These are phyloP conservation scores for Scheffersomyces illinoinensis DNA, from an alignment of 1,139 yeast genomes.

Conservation along the genomic window DNA sequence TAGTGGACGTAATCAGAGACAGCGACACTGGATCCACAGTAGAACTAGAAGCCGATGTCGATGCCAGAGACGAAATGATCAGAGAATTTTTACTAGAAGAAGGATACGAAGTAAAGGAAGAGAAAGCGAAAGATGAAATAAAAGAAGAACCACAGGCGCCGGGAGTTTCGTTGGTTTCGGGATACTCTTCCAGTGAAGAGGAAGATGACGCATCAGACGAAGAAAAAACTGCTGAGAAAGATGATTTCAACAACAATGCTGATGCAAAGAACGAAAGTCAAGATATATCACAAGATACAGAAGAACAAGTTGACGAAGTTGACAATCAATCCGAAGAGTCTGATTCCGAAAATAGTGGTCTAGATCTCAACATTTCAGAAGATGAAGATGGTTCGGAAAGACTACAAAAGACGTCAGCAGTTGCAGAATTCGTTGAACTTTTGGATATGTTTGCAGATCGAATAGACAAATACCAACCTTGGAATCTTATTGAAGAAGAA, in stretches of 20 bases:
- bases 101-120: slow-evolving; percentile 12
- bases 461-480: slow-evolving; percentile 38
- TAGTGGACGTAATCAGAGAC: slow-evolving; percentile 1
- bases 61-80: slow-evolving; percentile 14
- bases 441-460: slow-evolving; percentile 22
- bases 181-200: slow-evolving; percentile 11
- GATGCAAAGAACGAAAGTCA: slow-evolving; percentile 4
- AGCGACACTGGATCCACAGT: slow-evolving; percentile 7
- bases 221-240: slow-evolving; percentile 9
- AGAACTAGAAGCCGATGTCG: slow-evolving; percentile 8
- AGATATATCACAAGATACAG: not conserved
- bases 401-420: not conserved
- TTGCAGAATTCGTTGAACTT: slow-evolving; percentile 20
- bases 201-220: slow-evolving; percentile 15
- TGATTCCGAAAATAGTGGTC: slow-evolving; percentile 8
- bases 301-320: slow-evolving; percentile 5
- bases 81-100: slow-evolving; percentile 20
- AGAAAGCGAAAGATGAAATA: not conserved
- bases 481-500: slow-evolving; percentile 43
- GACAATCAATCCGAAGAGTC: slow-evolving; percentile 3
- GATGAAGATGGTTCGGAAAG: slow-evolving; percentile 4
- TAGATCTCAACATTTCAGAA: slow-evolving; percentile 22
- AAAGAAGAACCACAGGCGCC: slow-evolving; percentile 1
- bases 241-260: slow-evolving; percentile 12
- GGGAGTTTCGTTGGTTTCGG: slow-evolving; percentile 7